Base-by-base conservation (phyloP, 371 early-diverging fungal species). In the Rhizopus delemar region DNA sequence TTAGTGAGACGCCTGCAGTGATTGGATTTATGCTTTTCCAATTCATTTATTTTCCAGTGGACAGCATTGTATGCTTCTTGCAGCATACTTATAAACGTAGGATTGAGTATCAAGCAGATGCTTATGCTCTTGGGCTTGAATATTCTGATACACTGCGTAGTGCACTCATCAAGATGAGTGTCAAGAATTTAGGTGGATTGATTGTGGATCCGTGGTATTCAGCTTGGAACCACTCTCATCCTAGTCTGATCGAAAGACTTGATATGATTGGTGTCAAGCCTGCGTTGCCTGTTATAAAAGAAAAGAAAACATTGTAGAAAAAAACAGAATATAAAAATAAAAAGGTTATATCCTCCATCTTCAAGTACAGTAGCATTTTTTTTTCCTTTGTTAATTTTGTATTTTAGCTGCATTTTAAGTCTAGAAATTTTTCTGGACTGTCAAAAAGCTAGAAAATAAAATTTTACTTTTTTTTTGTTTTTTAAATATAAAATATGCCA, bases 91-190 rank as follows among this genome's bases (percentile, higher is more conserved):
- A 93, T 56, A 90, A 92, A 16, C 86, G 99, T 46, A 74, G 79
- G 56, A 82, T 91, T 65, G 99, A 99, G 73, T 94, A 92, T 65
- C 87, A 97, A 76, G 98, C 99, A 4, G 99, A 99, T 67, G 84
- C 81, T 8, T 99, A 85, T 78, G 95, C 96, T 2, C 83, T 89
- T 62, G 84, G 86, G 41, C 82, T 94, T 13, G 94, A 94, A 0
- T 92, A 89, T 67, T 89, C 88, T 12, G 71, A 79, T 39, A 71
- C 83, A 3, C 73, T 99, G 46, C 83, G 83, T 28, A 81, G 82
- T 43, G 94, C 87, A 6, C 76, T 99, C 59, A 89, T 94, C 62
- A 96, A 96, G 73, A 65, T 99, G 13, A 88, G 91, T 60, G 81
- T 86, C n/a, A 90, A 95, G 82, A 99, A 99, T 77, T 75, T 89